These are phyloP conservation scores for Trichosporon sp. DNA, from an alignment of 1,284 basidiomycete genomes.

Conservation along the genomic window DNA sequence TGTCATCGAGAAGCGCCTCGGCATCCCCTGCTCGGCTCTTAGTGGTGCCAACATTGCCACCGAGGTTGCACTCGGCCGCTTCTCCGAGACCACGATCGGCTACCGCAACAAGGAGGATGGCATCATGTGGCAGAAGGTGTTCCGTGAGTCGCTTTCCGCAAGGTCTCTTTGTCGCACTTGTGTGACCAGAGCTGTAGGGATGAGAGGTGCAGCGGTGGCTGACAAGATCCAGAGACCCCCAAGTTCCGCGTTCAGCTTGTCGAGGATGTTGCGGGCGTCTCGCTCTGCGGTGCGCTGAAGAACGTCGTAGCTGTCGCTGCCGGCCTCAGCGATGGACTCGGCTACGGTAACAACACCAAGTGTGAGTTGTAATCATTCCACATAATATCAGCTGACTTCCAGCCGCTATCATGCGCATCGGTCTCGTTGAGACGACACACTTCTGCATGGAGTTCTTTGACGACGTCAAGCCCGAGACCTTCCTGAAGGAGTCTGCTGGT, in stretches of 20 bases:
- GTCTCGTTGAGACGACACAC: conserved; percentile 51
- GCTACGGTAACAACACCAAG: conserved; percentile 57
- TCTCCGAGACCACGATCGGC: conserved; percentile 57
- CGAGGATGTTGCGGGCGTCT: conserved; percentile 55
- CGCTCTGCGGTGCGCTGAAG: conserved; percentile 57
- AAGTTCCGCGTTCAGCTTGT: conserved; percentile 54
- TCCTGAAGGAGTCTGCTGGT: conserved; percentile 53
- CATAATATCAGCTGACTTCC: not conserved
- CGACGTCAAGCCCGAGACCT: conserved; percentile 53
- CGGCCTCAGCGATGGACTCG: conserved; percentile 55
- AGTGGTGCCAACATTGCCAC: conserved; percentile 59
- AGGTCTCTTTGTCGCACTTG: not conserved
- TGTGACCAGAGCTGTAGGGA: no score
- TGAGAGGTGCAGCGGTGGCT: not conserved
- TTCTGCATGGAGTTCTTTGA: conserved; percentile 55
- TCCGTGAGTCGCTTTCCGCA: conserved; percentile 31
- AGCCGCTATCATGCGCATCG: conserved; percentile 57
- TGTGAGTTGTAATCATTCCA: conserved; percentile 33
- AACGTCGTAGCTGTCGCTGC: conserved; percentile 57
- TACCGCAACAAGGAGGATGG: conserved; percentile 49
- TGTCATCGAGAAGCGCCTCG: conserved; percentile 55
- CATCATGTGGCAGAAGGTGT: conserved; percentile 51
- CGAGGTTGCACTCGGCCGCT: conserved; percentile 53
- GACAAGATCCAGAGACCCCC: conserved; percentile 38
- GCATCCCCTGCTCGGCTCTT: conserved; percentile 53